A percentile compares a stretch with the other conserved stretches of the same genome.
These are phyloP conservation scores for Onygenales sp. DNA, from an alignment of 2,329 filamentous ascomycete species.

Conservation along the genomic window DNA sequence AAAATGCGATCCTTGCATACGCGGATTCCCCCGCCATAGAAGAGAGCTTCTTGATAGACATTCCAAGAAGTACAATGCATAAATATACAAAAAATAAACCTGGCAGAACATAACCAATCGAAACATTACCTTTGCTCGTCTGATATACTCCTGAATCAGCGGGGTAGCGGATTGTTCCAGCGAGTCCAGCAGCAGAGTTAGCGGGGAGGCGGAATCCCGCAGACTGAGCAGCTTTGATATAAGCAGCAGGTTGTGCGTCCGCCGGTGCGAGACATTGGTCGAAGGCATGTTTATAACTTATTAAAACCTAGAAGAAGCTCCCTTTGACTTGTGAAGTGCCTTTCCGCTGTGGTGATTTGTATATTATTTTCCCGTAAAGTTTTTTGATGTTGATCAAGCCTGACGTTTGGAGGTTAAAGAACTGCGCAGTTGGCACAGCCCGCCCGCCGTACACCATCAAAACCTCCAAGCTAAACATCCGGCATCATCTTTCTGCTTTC, in stretches of 20 bases:
- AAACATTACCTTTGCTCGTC: conserved; percentile 56
- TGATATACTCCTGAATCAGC: conserved; percentile 63
- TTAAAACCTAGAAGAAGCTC: background rate
- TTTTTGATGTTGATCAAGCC: no score
- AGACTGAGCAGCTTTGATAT: conserved; percentile 73
- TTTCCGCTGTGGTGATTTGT: background rate
- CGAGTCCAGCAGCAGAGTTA: conserved; percentile 77
- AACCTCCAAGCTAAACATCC: no score
- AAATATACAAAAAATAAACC: background rate
- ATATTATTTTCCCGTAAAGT: conserved; percentile 4
- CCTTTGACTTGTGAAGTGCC: conserved; percentile 5
- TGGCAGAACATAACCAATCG: background rate
- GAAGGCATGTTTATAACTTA: conserved; percentile 22
- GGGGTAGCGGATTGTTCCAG: conserved; percentile 70
- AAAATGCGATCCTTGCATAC: background rate
- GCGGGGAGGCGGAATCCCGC: conserved; percentile 69
- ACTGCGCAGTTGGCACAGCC: no score
- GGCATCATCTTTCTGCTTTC: no score
- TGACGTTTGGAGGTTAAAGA: no score
- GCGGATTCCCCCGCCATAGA: background rate
- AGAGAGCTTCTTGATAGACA: no score
- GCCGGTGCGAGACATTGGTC: conserved; percentile 48
- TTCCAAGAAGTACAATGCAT: background rate
- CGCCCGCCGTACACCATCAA: no score
- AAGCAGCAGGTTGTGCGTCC: conserved; percentile 75